A percentile compares a stretch with the other conserved stretches of the same genome.
phyloP scores from a whole-genome alignment of 257 asterid genomes.

The Jacaranda mimosifolia region DNA sequence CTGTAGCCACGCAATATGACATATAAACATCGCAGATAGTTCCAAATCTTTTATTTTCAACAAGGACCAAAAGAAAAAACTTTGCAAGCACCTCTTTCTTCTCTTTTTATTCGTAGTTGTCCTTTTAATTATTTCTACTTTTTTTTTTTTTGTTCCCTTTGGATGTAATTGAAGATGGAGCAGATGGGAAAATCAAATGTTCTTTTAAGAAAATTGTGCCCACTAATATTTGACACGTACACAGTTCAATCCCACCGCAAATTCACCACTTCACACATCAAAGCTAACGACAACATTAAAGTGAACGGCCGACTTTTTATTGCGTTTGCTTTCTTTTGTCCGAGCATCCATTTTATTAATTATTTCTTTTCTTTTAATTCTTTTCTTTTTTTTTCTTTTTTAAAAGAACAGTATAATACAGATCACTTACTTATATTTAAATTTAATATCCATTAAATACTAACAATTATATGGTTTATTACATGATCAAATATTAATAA shows the following conservation, averaged over 20 bases:
- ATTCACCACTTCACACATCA: conserved; percentile 29
- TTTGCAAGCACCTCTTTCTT: conserved; percentile 4
- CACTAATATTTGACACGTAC: conserved; percentile 31
- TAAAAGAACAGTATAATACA: too few relatives aligned
- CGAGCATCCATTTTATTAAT: too few relatives aligned
- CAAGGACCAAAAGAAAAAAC: too few relatives aligned
- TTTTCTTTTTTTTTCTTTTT: too few relatives aligned
- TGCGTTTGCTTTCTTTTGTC: not conserved
- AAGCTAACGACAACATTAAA: conserved; percentile 21
- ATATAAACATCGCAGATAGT: too few relatives aligned
- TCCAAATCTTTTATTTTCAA: too few relatives aligned
- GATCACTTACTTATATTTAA: too few relatives aligned
- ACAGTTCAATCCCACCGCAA: conserved; percentile 36
- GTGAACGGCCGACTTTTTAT: conserved; percentile 26
- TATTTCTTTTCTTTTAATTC: too few relatives aligned
- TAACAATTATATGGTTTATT: too few relatives aligned
- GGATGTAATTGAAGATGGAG: not conserved
- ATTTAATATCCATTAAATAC: too few relatives aligned
- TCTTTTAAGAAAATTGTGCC: not conserved
- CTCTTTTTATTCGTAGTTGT: not conserved
- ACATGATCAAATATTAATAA: not conserved
- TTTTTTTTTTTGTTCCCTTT: not conserved
- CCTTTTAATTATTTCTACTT: not conserved
- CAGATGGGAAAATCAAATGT: not conserved
- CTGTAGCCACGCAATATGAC: too few relatives aligned